Evolutionary conservation across 208 protist species (phyloP).

Genomic region (Acanthamoeba royreba): DNA sequence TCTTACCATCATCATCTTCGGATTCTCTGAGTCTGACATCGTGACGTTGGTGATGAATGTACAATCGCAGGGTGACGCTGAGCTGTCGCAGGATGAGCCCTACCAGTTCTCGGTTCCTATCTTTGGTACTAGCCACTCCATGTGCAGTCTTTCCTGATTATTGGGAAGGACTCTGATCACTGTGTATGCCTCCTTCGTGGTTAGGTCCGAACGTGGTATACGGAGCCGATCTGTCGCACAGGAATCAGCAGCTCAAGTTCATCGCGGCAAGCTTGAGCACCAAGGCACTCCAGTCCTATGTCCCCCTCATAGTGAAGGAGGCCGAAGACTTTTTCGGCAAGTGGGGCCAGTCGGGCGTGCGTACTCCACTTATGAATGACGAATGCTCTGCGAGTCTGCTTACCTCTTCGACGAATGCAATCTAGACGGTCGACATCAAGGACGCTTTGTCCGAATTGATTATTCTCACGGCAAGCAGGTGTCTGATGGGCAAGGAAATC

Average conservation of each 20-base stretch:
- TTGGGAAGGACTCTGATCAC: not conserved
- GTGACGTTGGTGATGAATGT: too few relatives aligned
- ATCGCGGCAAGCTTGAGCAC: not conserved
- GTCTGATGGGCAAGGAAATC: conserved; percentile 89
- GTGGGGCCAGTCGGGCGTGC: conserved; percentile 45
- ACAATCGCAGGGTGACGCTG: not conserved
- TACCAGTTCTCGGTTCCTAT: conserved; percentile 57
- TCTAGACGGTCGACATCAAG: conserved; percentile 78
- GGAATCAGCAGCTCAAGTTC: conserved; percentile 38
- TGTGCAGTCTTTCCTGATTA: not conserved
- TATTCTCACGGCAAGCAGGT: conserved; percentile 90
- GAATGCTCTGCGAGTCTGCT: not conserved
- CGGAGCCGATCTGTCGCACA: conserved; percentile 5
- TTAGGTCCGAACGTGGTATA: conserved; percentile 28
- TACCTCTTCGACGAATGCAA: too few relatives aligned
- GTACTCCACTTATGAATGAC: not conserved
- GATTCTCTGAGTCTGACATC: not conserved
- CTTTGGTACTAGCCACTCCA: not conserved
- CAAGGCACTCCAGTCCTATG: conserved; percentile 50
- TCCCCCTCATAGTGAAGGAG: conserved; percentile 57
- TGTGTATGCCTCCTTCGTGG: not conserved
- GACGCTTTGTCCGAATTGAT: conserved; percentile 89
- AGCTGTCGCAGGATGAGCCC: conserved; percentile 43
- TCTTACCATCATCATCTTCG: not conserved
- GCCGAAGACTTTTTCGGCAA: conserved; percentile 53